These are phyloP conservation scores for Ustilago esculenta DNA, from an alignment of 1,284 basidiomycete genomes.

Conservation along the genomic window DNA sequence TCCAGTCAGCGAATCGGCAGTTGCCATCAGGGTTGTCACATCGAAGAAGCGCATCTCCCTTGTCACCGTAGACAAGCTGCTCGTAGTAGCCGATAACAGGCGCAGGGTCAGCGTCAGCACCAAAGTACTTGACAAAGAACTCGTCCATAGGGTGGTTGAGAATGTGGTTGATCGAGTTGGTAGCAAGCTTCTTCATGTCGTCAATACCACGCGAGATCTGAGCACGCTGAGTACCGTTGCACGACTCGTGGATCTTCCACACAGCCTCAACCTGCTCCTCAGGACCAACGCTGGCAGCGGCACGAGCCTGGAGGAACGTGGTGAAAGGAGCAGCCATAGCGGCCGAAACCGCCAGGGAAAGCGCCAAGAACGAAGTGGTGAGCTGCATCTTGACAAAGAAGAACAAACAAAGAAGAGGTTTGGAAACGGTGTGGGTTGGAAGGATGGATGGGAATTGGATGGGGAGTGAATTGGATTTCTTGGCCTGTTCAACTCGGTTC, in stretches of 20 bases:
- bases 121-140: conserved; percentile 68
- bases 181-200: conserved; percentile 65
- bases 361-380: neutral
- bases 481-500: no score
- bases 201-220: conserved; percentile 64
- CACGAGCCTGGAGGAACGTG: conserved; percentile 1
- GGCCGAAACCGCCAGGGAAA: neutral
- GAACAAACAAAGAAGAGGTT: neutral
- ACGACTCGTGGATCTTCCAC: conserved; percentile 68
- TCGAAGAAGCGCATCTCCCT: conserved; percentile 43
- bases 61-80: conserved; percentile 58
- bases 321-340: conserved; percentile 7
- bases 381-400: conserved; percentile 12
- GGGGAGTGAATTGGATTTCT: no score
- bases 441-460: no score
- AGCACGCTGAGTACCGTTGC: conserved; percentile 67
- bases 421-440: no score
- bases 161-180: conserved; percentile 65
- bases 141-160: conserved; percentile 65
- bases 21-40: conserved; percentile 69
- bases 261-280: conserved; percentile 24
- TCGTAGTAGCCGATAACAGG: conserved; percentile 63
- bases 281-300: neutral
- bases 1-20: conserved; percentile 65
- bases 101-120: conserved; percentile 60